Base-by-base conservation (phyloP, 1,284 basidiomycete species). In the Phenoliferia sp. region DNA sequence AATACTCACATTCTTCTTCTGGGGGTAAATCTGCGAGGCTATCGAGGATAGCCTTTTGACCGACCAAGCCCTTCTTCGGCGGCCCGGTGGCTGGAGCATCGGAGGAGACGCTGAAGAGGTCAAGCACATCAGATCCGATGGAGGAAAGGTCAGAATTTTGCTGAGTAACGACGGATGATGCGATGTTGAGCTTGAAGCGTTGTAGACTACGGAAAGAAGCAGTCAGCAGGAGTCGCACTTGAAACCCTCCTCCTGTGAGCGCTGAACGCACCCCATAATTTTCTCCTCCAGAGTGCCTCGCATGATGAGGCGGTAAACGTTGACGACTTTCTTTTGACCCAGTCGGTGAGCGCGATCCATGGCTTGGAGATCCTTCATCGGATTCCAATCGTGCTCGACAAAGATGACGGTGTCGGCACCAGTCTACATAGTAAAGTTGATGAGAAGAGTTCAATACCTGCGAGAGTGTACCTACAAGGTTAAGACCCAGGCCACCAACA, bases 311-410 rank as follows among this genome's bases (percentile, higher is more conserved):
- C 96, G 88, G 81, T 99, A 99, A 5, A 99, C 96, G 76, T 98
- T 99, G 57, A 99, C 96, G 19, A 98, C 94, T 80, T 94, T 94
- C 83, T 97, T 99, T 82, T 99, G 96, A 4, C 96, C 96, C 34
- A 99, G 88, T 65, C 96, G 89, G 81, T 99, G 96, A 1, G 96
- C 96, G 65, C 96, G 87, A 79, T 99, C 96, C 96, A 99, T 99
- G 7, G 96, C 96, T 79, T 99, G 96, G 16, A 99, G 82, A 81
- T 99, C 96, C 80, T 98, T 98, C 94, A 96, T 97, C 26, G 96
- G 96, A 79, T 99, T 99, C 96, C 96, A 99, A 79, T 99, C 96
- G 79, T 99, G 96, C 79, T 99, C 96, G 59, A 99, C 93, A 76
- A 99, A 99, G 72, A 99, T 97, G 72, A 99, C 96, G 1, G 96